Conservation (phyloP, 306 rosid genomes). For the Prunus mira region DNA sequence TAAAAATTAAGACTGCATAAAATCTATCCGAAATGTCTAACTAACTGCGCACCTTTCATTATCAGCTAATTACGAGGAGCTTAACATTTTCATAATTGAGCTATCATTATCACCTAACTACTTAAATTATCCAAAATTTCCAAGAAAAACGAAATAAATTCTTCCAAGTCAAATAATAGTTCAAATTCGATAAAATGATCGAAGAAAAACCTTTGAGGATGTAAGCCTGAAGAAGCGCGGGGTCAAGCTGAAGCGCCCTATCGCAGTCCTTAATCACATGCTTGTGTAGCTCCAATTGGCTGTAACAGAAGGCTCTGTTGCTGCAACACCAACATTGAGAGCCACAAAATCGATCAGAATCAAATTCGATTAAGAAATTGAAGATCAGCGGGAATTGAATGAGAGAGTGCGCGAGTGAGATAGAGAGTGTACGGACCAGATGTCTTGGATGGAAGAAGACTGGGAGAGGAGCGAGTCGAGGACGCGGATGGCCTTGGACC, state of each 20-base stretch:
- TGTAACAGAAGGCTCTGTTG: conserved; percentile 89
- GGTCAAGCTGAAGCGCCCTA: conserved; percentile 78
- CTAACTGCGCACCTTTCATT: not conserved
- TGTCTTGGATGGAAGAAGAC: conserved; percentile 65
- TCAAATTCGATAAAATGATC: conserved; percentile 5
- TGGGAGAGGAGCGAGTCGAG: conserved; percentile 75
- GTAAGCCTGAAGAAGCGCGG: conserved; percentile 71
- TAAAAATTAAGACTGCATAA: not conserved
- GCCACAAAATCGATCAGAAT: conserved; percentile 17
- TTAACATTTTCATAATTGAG: not conserved
- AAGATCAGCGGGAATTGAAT: conserved; percentile 21
- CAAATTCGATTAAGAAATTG: not conserved
- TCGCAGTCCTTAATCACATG: conserved; percentile 94
- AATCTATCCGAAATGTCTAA: not conserved
- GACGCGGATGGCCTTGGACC: conserved; percentile 93
- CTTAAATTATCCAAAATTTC: not conserved
- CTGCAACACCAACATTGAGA: conserved; percentile 42
- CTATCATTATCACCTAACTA: not conserved
- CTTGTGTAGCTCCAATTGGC: conserved; percentile 90
- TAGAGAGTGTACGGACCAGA: conserved; percentile 49
- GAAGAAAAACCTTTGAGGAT: conserved; percentile 64
- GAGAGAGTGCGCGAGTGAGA: conserved; percentile 12
- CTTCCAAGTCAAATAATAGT: conserved; percentile 11
- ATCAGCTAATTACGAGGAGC: not conserved
- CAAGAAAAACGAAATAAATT: not conserved